Conservation (phyloP, 306 rosid genomes). For the Senna tora region DNA sequence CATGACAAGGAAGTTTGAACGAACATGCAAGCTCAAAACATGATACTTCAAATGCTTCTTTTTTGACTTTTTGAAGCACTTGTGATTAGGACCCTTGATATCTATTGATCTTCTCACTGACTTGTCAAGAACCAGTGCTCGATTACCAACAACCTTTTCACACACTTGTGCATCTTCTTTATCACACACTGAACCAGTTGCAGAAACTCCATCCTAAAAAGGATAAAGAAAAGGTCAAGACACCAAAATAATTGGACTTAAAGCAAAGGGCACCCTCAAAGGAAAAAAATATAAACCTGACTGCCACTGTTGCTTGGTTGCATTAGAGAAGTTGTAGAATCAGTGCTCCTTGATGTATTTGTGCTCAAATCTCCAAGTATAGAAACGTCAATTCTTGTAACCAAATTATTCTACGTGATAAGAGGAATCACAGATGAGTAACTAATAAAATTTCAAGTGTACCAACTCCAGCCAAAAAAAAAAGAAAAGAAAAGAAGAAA, state of each 20-base stretch:
- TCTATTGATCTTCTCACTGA: conserved; percentile 37
- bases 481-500: not conserved
- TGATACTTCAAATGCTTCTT: conserved; percentile 58
- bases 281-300: conserved; percentile 41
- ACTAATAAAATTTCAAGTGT: conserved; percentile 26
- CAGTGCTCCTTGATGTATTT: conserved; percentile 33
- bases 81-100: conserved; percentile 42
- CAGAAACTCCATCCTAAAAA: conserved; percentile 54
- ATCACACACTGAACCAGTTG: conserved; percentile 35
- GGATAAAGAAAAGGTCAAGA: conserved; percentile 16
- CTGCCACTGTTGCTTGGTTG: conserved; percentile 35
- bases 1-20: conserved; percentile 50
- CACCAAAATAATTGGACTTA: not conserved
- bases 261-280: not conserved
- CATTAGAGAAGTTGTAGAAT: conserved; percentile 31
- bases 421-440: conserved; percentile 32
- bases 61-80: conserved; percentile 48
- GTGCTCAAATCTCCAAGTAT: conserved; percentile 30
- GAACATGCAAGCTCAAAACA: conserved; percentile 44
- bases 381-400: conserved; percentile 30
- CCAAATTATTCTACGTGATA: conserved; percentile 35
- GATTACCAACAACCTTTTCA: conserved; percentile 43
- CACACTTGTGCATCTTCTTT: conserved; percentile 22
- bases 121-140: conserved; percentile 34
- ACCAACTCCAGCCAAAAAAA: not conserved